Base-by-base conservation (phyloP, 1,284 basidiomycete genomes). In the Naganishia liquefaciens region DNA sequence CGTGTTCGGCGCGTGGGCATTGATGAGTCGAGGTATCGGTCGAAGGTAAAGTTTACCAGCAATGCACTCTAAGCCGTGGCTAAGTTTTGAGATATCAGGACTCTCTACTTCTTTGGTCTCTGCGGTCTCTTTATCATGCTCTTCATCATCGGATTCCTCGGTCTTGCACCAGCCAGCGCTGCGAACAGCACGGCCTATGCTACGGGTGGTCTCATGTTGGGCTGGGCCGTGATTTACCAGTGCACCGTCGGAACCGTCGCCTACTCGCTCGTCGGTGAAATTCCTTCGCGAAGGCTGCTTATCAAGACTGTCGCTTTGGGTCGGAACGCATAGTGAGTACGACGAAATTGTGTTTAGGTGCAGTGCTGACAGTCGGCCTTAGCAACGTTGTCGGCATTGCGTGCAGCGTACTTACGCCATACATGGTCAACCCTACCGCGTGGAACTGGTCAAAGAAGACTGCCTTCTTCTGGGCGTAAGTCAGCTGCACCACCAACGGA, bases 221-320 rank as follows among this genome's bases (percentile, higher is more conserved):
- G 78, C 62, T 81, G 80, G 75, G 78, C 79, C 9, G 53, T 72
- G 11, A 74, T 76, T 68, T 79, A 77, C 68, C 76, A 79, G 68
- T 69, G 74, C 62, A 75, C 76, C 1, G 75, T 80, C 42, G 77
- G 76, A 7, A 72, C 71, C 39, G 66, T 74, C 51, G 70, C 68
- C 17, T 81, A 79, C 72, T 77, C 76, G 46, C 72, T 83, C 54
- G 81, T 82, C 9, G 78, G 80, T 19, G 82, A 83, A 63, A 72
- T 82, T 47, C 74, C 79, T 0, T 79, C 81, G n/a, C 78, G 80
- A 21, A 76, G 81, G 27, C 75, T 82, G 5, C 74, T 79, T 51
- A 78, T 81, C 69, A 84, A 84, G 76, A 82, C 82, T 1, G 78
- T 84, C 67, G 83, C 80, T 0, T 76, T 85, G 27, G 79, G 81